Evolutionary conservation across 768 basidiomycete genomes (phyloP).

Genomic region (Asterophora lycoperdoides): DNA sequence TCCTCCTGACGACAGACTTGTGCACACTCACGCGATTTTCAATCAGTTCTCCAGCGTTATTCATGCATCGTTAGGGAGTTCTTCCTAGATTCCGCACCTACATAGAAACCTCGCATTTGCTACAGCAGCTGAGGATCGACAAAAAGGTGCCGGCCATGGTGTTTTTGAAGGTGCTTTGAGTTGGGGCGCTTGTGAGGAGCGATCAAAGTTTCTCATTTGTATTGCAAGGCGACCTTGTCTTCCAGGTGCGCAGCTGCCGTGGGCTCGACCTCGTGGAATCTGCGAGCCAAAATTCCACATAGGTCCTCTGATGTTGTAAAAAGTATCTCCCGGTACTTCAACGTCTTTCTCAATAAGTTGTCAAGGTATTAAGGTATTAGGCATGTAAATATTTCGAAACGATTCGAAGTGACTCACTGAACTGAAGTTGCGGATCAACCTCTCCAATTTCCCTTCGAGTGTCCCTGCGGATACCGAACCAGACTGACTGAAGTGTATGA

Average conservation of each 20-base stretch:
- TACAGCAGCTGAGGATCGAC: conserved; percentile 28
- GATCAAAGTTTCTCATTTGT: conserved; percentile 29
- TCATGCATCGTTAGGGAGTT: conserved; percentile 29
- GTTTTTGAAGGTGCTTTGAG: conserved; percentile 17
- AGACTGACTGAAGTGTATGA: conserved; percentile 23
- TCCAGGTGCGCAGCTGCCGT: conserved; percentile 16
- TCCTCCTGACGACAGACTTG: neutral
- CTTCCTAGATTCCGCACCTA: conserved; percentile 24
- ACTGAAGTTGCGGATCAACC: conserved; percentile 34
- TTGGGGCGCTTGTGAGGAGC: neutral
- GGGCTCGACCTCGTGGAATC: conserved; percentile 31
- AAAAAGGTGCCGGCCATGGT: conserved; percentile 29
- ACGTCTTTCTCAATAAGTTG: conserved; percentile 28
- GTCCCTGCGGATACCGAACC: conserved; percentile 37
- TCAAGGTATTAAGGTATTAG: conserved; percentile 9
- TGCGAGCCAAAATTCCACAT: conserved; percentile 33
- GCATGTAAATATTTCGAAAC: neutral
- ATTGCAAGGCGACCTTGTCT: conserved; percentile 28
- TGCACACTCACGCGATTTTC: conserved; percentile 24
- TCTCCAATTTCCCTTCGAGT: conserved; percentile 39
- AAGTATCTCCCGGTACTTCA: conserved; percentile 37
- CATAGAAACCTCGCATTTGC: conserved; percentile 35
- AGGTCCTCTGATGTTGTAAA: conserved; percentile 38
- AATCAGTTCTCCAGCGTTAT: conserved; percentile 29
- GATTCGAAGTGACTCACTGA: conserved; percentile 23